phyloP scores from a whole-genome alignment of 441 rosid genomes.

The Adansonia madagascariensis region DNA sequence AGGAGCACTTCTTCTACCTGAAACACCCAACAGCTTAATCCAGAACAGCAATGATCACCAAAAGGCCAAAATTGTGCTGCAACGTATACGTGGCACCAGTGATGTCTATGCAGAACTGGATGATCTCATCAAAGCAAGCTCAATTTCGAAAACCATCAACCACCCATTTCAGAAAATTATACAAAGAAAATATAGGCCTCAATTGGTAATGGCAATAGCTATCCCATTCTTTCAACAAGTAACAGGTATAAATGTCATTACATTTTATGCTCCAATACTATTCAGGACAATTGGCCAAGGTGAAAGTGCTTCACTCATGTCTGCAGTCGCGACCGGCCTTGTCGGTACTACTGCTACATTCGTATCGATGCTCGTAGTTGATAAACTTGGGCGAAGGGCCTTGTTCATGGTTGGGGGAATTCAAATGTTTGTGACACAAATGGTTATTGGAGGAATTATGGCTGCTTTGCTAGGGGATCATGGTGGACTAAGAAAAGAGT shows the following conservation, averaged over 20 bases:
- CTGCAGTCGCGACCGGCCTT: constrained; percentile 48
- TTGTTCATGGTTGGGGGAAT: constrained; percentile 50
- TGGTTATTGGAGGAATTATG: constrained; percentile 48
- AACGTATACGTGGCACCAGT: constrained; percentile 51
- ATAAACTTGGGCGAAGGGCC: constrained; percentile 44
- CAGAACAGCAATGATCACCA: constrained; percentile 30
- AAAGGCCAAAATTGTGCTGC: constrained; percentile 41
- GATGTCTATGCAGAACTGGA: constrained; percentile 49
- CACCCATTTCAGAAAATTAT: constrained; percentile 43
- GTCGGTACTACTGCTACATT: constrained; percentile 45
- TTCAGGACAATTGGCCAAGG: constrained; percentile 54
- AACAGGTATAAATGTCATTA: constrained; percentile 55
- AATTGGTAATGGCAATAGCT: constrained; percentile 50
- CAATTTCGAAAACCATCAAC: constrained; percentile 31
- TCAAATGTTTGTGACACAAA: constrained; percentile 54
- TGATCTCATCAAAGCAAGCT: constrained; percentile 52
- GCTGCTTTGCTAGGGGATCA: constrained; percentile 47
- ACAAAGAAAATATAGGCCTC: constrained; percentile 53
- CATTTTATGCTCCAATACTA: constrained; percentile 58
- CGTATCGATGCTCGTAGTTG: constrained; percentile 47
- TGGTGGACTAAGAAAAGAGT: constrained; percentile 37
- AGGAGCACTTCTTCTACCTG: constrained; percentile 39
- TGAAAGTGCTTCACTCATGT: constrained; percentile 48
- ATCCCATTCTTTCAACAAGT: constrained; percentile 59
- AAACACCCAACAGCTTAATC: constrained; percentile 52